Evolutionary conservation across 768 basidiomycete species (phyloP).

Genomic region (Kwoniella heveanensis): DNA sequence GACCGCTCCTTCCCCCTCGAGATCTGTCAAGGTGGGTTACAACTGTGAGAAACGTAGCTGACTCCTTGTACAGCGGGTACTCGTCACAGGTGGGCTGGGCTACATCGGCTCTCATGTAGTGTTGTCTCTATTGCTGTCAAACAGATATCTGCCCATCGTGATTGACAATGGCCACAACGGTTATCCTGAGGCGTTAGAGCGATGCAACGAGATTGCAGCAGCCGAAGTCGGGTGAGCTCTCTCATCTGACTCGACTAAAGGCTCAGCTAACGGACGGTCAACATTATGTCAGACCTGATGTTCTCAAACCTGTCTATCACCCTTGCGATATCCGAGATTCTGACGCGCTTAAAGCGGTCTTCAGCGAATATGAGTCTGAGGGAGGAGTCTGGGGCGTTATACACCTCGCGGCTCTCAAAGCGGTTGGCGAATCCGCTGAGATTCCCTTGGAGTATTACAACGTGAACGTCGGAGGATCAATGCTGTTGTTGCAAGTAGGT

Average conservation of each 20-base stretch:
- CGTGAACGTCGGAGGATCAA: conserved; percentile 88
- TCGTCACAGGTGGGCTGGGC: conserved; percentile 46
- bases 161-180: conserved; percentile 97
- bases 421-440: conserved; percentile 95
- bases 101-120: conserved; percentile 87
- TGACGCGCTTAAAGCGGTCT: conserved; percentile 73
- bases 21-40: not conserved
- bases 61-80: conserved; percentile 24
- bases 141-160: conserved; percentile 88
- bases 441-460: conserved; percentile 89
- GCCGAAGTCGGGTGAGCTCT: conserved; percentile 62
- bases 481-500: conserved; percentile 67
- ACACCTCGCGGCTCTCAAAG: conserved; percentile 97
- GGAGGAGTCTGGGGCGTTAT: conserved; percentile 95
- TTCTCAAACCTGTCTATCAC: conserved; percentile 37
- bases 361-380: conserved; percentile 73
- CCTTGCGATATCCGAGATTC: conserved; percentile 73
- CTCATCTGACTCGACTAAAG: not conserved
- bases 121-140: conserved; percentile 77
- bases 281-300: conserved; percentile 26
- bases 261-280: not conserved
- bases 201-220: conserved; percentile 72
- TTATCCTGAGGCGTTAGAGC: conserved; percentile 68
- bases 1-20: not conserved
- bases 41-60: not conserved